These are phyloP conservation scores for Calophaca sinica DNA, from an alignment of 306 rosid species.

Conservation along the genomic window DNA sequence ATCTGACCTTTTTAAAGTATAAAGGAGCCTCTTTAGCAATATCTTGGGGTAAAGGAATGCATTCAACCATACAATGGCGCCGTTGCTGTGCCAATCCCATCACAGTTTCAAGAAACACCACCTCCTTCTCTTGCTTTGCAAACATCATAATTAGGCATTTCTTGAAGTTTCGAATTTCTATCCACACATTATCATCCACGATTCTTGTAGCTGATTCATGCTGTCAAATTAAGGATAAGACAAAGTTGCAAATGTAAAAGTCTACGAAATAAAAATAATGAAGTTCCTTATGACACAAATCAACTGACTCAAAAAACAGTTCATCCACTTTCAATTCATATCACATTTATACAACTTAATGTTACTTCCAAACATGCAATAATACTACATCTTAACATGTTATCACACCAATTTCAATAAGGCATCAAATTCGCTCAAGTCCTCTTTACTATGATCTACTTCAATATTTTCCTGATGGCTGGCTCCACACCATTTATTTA, in stretches of 20 bases:
- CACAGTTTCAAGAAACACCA: conserved; percentile 90
- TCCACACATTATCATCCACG: conserved; percentile 80
- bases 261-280: conserved; percentile 4
- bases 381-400: background rate
- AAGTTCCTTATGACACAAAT: conserved; percentile 10
- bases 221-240: conserved; percentile 51
- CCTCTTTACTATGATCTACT: conserved; percentile 1
- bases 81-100: conserved; percentile 85
- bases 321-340: conserved; percentile 27
- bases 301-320: conserved; percentile 30
- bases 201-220: conserved; percentile 86
- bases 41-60: conserved; percentile 83
- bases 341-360: conserved; percentile 21
- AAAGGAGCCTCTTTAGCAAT: conserved; percentile 86
- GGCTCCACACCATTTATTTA: background rate
- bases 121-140: conserved; percentile 85
- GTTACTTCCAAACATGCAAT: conserved; percentile 20
- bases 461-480: conserved; percentile 1
- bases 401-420: conserved; percentile 17
- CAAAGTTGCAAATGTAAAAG: conserved; percentile 13
- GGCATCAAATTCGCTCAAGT: conserved; percentile 29
- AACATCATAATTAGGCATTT: conserved; percentile 97
- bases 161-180: conserved; percentile 90
- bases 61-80: conserved; percentile 81
- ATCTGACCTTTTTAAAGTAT: conserved; percentile 82